These are phyloP conservation scores for Colletotrichum cereale DNA, from an alignment of 2,329 filamentous ascomycete genomes.

Conservation along the genomic window DNA sequence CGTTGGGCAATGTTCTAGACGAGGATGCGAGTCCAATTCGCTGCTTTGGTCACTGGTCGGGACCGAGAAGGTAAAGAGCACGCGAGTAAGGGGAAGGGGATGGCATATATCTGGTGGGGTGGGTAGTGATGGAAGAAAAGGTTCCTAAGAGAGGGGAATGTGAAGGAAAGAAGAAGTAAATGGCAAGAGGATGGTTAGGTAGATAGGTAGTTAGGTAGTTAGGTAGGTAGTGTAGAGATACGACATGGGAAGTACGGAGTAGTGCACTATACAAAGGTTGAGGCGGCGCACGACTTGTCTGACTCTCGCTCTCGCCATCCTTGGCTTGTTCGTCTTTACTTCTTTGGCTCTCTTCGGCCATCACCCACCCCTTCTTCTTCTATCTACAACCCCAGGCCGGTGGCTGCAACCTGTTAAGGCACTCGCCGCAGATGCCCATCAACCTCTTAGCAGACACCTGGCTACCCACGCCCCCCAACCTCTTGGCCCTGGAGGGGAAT, in stretches of 20 bases:
- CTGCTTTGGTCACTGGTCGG: neutral
- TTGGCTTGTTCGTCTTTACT: slow-evolving; percentile 25
- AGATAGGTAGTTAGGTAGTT: no score
- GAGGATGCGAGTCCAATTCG: slow-evolving; percentile 5
- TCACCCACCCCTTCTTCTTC: slow-evolving; percentile 9
- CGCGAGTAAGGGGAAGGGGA: neutral
- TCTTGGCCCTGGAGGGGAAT: neutral
- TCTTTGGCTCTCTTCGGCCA: neutral
- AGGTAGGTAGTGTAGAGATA: slow-evolving; percentile 22
- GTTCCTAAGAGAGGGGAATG: neutral
- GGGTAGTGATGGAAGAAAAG: neutral
- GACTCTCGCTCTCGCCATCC: slow-evolving; percentile 31
- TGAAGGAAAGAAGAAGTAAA: slow-evolving; percentile 1
- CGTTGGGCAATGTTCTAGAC: neutral
- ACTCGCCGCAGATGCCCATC: slow-evolving; percentile 24
- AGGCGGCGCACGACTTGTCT: slow-evolving; percentile 27
- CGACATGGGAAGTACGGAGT: slow-evolving; percentile 7
- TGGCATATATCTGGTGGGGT: neutral
- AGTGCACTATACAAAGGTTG: slow-evolving; percentile 27
- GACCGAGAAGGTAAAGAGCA: slow-evolving; percentile 13
- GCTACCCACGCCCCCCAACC: slow-evolving; percentile 26
- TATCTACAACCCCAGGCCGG: slow-evolving; percentile 28
- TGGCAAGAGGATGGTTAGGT: neutral
- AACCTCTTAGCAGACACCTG: slow-evolving; percentile 29
- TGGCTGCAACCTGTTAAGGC: slow-evolving; percentile 22